These are phyloP conservation scores for Acacia pycnantha DNA, from an alignment of 331 rosid species.

Conservation along the genomic window DNA sequence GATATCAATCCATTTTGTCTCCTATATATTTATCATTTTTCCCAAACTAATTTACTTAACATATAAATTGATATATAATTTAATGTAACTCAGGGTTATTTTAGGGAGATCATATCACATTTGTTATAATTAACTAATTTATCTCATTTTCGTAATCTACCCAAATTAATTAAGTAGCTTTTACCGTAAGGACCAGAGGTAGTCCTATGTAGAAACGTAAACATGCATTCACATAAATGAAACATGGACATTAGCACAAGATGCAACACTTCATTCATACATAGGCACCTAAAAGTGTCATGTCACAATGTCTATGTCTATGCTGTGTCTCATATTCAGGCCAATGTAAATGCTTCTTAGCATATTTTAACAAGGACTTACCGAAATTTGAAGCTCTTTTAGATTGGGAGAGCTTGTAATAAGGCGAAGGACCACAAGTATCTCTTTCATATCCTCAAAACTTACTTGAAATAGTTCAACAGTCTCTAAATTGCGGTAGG, in stretches of 20 bases:
- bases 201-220: neutral
- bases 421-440: conserved; percentile 79
- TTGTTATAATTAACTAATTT: too few relatives aligned
- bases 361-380: conserved; percentile 36
- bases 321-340: neutral
- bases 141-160: neutral
- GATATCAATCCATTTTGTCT: neutral
- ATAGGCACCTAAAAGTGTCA: neutral
- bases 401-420: conserved; percentile 80
- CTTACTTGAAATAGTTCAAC: conserved; percentile 82
- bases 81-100: too few relatives aligned
- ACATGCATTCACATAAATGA: neutral
- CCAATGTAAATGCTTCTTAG: neutral
- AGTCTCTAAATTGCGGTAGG: conserved; percentile 60
- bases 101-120: neutral
- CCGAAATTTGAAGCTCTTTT: conserved; percentile 82
- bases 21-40: neutral
- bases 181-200: neutral
- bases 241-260: neutral
- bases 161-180: neutral
- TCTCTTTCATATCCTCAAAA: conserved; percentile 92
- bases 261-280: neutral
- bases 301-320: neutral
- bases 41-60: too few relatives aligned
- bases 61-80: too few relatives aligned